Base-by-base conservation (phyloP, 2,329 filamentous ascomycete genomes). In the Fusarium transvaalense region DNA sequence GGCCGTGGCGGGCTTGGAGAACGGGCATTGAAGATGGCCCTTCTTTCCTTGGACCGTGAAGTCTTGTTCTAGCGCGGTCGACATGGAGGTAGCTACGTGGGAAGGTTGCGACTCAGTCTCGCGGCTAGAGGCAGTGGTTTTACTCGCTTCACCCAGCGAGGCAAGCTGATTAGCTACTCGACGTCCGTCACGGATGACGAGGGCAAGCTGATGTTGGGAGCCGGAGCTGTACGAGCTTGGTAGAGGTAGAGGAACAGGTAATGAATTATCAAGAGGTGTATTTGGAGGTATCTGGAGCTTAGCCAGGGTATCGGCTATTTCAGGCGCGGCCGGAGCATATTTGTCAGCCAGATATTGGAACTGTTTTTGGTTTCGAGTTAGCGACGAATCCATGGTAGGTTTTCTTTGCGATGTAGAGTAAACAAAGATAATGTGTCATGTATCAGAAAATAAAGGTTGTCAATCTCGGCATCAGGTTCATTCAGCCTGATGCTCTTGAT, bases 41-140 rank as follows among this genome's bases (percentile, higher is more conserved):
- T 91, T 92, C 75, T 89, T 93, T 64, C 94, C 94, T 76, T 90
- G 85, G 34, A 94, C 91, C 19, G 94, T 97, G 74, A 97, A 97
- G 79, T 97, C 94, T 80, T 92, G 91, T 81, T 97, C 94, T 76
- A 97, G 82, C 37, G 88, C 84, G 50, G 87, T 89, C 54, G 89
- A 89, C 77, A 87, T 83, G 64, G 89, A 86, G 19, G 88, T 89
- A 75, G 78, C 78, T 57, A 80, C 79, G 53, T 80, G 80, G 35
- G 79, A 80, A 34, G 81, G 81, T 45, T 80, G 81, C 19, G 84
- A 84, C 37, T 79, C 74, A 12, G 82, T 82, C 63, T 82, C 81
- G 75, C 82, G 82, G 76, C 82, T 86, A 51, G 85, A 85, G 52
- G 74, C 79, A 59, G 79, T 84, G 39, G 80, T 84, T 75, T 85